A percentile compares a stretch with the other conserved stretches of the same genome.
Conservation (phyloP, 148 eudicot species). For the Cornus florida region DNA sequence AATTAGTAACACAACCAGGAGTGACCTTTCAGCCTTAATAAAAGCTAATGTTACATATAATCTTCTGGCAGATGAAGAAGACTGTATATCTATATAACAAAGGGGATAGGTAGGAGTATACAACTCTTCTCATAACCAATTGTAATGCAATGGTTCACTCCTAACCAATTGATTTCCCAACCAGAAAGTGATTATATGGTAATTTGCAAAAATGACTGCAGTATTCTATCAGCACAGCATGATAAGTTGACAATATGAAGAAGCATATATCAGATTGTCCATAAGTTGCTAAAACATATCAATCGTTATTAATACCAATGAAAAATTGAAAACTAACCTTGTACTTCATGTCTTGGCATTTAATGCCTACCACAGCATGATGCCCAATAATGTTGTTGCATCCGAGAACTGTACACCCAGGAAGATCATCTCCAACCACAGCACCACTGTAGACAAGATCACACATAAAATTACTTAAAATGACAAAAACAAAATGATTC, state of each 20-base stretch:
- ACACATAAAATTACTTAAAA: neutral
- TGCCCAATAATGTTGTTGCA: slow-evolving; percentile 82
- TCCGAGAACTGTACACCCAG: slow-evolving; percentile 78
- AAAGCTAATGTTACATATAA: neutral
- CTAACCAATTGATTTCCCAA: neutral
- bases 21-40: neutral
- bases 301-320: neutral
- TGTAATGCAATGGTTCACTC: neutral
- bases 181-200: neutral
- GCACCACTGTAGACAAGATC: slow-evolving; percentile 62
- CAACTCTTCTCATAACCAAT: neutral
- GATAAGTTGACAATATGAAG: neutral
- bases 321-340: slow-evolving; percentile 44
- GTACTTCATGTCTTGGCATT: slow-evolving; percentile 96
- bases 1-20: neutral
- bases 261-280: neutral
- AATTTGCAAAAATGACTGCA: neutral
- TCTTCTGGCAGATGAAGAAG: neutral
- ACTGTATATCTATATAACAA: neutral
- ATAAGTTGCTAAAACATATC: neutral
- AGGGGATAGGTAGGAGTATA: neutral
- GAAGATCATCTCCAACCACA: slow-evolving; percentile 89
- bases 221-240: neutral
- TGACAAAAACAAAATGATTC: neutral
- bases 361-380: slow-evolving; percentile 91